Percentiles rank a stretch among this genome's conserved stretches.
Conservation (phyloP, 140 eudicot species). For the Ambrosia hybrid region DNA sequence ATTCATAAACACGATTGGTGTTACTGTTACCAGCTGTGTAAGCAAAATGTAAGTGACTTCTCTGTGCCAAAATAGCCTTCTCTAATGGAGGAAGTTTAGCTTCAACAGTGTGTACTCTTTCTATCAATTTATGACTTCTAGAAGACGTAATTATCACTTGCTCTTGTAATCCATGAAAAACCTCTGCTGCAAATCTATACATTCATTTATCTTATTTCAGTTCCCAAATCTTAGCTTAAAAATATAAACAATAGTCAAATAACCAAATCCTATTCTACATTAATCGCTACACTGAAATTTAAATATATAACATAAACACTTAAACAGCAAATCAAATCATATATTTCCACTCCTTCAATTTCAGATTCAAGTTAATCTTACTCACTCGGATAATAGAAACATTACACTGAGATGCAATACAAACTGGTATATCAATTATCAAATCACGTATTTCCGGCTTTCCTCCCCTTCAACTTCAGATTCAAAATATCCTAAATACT, state of each 20-base stretch:
- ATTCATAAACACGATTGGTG: not conserved
- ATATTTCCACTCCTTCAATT: not conserved
- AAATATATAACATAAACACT: too few species aligned
- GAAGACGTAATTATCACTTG: conserved; percentile 75
- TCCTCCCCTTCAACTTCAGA: not conserved
- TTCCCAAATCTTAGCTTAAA: not conserved
- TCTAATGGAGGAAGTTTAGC: conserved; percentile 85
- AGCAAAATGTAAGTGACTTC: conserved; percentile 93
- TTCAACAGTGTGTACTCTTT: conserved; percentile 71
- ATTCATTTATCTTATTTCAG: conserved; percentile 32
- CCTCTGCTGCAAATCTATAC: conserved; percentile 92
- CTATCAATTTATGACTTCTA: conserved; percentile 84
- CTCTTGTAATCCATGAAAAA: conserved; percentile 97
- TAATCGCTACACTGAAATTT: too few species aligned
- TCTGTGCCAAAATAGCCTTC: conserved; percentile 85
- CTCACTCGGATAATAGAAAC: not conserved
- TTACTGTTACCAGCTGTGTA: conserved; percentile 75
- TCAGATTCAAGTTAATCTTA: conserved; percentile 9
- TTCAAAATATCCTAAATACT: not conserved
- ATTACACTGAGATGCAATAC: too few species aligned
- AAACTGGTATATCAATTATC: too few species aligned
- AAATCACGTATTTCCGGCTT: too few species aligned
- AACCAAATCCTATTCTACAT: not conserved
- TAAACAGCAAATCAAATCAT: conserved; percentile 12
- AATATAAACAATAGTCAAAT: not conserved